Percentiles rank a stretch among this genome's conserved stretches.
These are phyloP conservation scores for barrel medic (Medicago truncatula) DNA, from an alignment of 306 rosid genomes.

Conservation along the genomic window MtrunA17r5.0-ANR NC_053042.1:52260001-52260500, in stretches of 20 bases:
- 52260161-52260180: constrained; percentile 1
- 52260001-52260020: too few species aligned
- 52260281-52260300: too few species aligned
- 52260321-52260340: constrained; percentile 11
- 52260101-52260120: too few species aligned
- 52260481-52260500: too few species aligned
- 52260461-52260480: too few species aligned
- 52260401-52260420: too few species aligned
- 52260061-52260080: too few species aligned
- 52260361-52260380: constrained; percentile 77
- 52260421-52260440: too few species aligned
- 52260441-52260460: too few species aligned
- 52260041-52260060: too few species aligned
- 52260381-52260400: constrained; percentile 72
- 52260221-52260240: constrained; percentile 1
- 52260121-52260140: constrained; percentile 29
- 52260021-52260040: too few species aligned
- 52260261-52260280: neutral
- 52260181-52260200: constrained; percentile 13
- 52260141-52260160: constrained; percentile 6
- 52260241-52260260: neutral
- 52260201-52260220: neutral
- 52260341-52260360: constrained; percentile 50
- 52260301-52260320: neutral
- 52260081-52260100: too few species aligned